These are phyloP conservation scores for Exidia glandulosa DNA, from an alignment of 768 basidiomycete species.

Conservation along the genomic window DNA sequence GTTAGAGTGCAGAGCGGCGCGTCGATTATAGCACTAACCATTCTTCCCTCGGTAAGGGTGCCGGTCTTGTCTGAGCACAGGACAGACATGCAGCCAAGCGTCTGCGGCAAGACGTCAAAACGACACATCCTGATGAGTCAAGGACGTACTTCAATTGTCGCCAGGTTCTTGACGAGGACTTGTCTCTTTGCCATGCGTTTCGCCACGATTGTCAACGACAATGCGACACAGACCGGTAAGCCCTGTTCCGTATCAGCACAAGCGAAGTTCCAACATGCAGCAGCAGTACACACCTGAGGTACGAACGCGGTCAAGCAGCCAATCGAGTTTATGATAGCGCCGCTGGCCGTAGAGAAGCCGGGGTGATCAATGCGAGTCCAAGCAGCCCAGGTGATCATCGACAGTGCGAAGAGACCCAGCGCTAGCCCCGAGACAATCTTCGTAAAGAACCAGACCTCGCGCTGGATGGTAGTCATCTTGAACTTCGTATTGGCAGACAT, in stretches of 20 bases:
- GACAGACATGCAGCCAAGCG: conserved; percentile 40
- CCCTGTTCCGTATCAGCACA: conserved; percentile 10
- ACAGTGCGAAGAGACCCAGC: conserved; percentile 26
- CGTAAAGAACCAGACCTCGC: conserved; percentile 40
- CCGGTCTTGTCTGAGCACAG: conserved; percentile 47
- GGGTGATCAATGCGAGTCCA: conserved; percentile 20
- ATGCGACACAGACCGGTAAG: conserved; percentile 33
- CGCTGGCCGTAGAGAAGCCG: conserved; percentile 24
- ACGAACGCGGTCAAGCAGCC: conserved; percentile 30
- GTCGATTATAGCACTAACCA: no score
- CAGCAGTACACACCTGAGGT: conserved; percentile 18
- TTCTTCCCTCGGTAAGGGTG: conserved; percentile 37
- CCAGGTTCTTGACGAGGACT: conserved; percentile 39
- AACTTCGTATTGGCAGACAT: conserved; percentile 37
- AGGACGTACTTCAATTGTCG: conserved; percentile 33
- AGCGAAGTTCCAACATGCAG: not conserved
- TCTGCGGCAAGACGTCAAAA: no score
- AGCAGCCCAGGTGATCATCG: not conserved
- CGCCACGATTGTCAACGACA: conserved; percentile 40
- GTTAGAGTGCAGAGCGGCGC: conserved; percentile 16
- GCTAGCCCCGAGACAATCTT: conserved; percentile 37
- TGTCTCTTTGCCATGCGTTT: conserved; percentile 37
- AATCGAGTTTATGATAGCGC: conserved; percentile 27
- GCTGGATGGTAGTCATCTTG: conserved; percentile 36
- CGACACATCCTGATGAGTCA: no score